Conservation (phyloP, 2,329 filamentous ascomycete genomes). For the Botryotinia narcissicola region DNA sequence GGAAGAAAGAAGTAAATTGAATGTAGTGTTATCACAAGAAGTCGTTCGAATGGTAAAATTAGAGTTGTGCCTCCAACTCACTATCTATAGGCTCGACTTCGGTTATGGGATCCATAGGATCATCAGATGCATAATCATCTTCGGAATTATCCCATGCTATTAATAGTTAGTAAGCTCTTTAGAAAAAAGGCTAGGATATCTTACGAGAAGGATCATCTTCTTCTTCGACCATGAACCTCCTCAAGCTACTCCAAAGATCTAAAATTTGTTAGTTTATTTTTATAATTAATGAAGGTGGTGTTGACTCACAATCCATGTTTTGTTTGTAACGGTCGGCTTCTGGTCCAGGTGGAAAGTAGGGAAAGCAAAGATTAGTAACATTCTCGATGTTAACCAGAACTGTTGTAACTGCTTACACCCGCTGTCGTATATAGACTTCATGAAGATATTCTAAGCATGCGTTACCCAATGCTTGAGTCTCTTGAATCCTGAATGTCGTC, state of each 20-base stretch:
- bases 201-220: conserved; percentile 42
- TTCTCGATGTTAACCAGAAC: conserved; percentile 32
- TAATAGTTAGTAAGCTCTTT: conserved; percentile 5
- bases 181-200: conserved; percentile 10
- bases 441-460: conserved; percentile 36
- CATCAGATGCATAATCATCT: conserved; percentile 48
- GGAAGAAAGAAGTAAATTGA: not conserved
- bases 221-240: conserved; percentile 39
- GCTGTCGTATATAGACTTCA: conserved; percentile 33
- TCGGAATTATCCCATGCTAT: conserved; percentile 40
- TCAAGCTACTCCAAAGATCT: conserved; percentile 32
- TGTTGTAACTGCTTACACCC: conserved; percentile 33
- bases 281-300: not conserved
- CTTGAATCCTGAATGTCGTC: not conserved
- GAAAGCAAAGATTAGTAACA: conserved; percentile 31
- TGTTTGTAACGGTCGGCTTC: conserved; percentile 25
- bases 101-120: conserved; percentile 51
- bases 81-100: conserved; percentile 46
- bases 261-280: conserved; percentile 20
- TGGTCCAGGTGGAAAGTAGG: conserved; percentile 29
- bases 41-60: conserved; percentile 14
- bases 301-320: conserved; percentile 28
- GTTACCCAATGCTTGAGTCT: conserved; percentile 31
- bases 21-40: conserved; percentile 3
- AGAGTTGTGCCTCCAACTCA: conserved; percentile 33